Base-by-base conservation (phyloP, 331 rosid species). In the Telfairia occidentalis region DNA sequence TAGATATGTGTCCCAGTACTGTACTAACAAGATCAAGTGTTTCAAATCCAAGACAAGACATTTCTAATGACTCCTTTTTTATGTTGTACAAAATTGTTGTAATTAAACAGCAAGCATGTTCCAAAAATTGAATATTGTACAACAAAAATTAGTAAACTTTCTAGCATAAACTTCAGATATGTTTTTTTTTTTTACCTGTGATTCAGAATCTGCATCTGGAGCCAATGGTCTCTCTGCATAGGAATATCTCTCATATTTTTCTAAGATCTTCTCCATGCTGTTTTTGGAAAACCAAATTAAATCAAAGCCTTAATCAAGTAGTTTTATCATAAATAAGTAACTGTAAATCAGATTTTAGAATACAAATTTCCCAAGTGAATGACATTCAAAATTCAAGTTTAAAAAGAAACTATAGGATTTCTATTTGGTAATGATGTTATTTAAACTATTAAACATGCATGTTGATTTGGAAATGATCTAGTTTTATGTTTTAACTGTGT, bases 211-310 rank as follows among this genome's bases (percentile, higher is more conserved):
- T 59, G 70, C 61, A 26, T 28, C 46, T 45, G 77, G 71, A 49
- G 35, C 65, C 50, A 74, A 40, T 10, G 75, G 86, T 57, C 63
- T 79, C 59, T 84, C 86, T 13, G 86, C 78, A 54, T 69, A 77
- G 3, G 85, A 40, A 28, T 79, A 82, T 59, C 90, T 85, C 59
- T 89, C 97, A 55, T 93, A 89, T 64, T 88, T 82, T 78, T 93
- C 98, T 80, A 93, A 78, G 19, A 86, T 77, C 38, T 72, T 82
- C 43, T 87, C 92, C 89, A 93, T 63, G 82, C 98, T 90, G 78
- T 73, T 69, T 76, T 80, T 63, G 54, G 30, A 26, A 30, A 65
- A 55, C 35, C 23, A 63, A 2, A 32, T 12, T 32, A 76, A 24
- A 32, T 12, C 43, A 76, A 24, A 24, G 15, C 32, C 64, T 46